These are phyloP conservation scores for Plasmodium sp. DNA, from an alignment of 169 alveolate species.

Conservation along the genomic window DNA sequence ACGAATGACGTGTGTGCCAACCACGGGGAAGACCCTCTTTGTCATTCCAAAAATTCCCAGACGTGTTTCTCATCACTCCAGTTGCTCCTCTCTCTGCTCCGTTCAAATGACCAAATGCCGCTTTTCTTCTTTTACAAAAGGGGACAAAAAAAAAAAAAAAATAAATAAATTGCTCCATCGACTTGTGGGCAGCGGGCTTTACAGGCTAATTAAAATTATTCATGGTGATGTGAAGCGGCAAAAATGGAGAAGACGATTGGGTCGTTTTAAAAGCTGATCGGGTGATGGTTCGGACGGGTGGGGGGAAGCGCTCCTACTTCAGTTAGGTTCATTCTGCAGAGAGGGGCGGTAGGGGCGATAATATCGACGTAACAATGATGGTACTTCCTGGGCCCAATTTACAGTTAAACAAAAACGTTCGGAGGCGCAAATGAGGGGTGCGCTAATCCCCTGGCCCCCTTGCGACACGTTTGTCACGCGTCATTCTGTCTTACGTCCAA, in stretches of 20 bases:
- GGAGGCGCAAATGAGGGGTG: neutral
- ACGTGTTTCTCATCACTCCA: neutral
- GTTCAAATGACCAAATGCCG: neutral
- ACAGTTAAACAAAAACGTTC: neutral
- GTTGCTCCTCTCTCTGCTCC: neutral
- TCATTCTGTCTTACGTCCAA: slow-evolving; percentile 45
- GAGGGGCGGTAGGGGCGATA: too few relatives aligned
- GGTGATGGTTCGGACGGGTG: neutral
- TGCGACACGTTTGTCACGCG: neutral
- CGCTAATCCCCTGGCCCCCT: neutral
- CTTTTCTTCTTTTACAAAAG: neutral
- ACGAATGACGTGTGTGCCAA: neutral
- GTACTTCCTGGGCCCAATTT: neutral
- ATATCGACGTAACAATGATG: neutral
- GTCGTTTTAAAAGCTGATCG: neutral
- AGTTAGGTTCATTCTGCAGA: neutral
- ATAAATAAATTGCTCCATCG: neutral
- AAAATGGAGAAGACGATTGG: neutral
- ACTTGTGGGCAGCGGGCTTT: neutral
- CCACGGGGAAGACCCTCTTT: neutral
- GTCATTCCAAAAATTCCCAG: neutral
- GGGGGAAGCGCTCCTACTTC: neutral
- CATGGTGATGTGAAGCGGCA: neutral
- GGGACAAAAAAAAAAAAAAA: neutral
- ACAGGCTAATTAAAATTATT: neutral